These are phyloP conservation scores for Gomphus bonarii DNA, from an alignment of 1,284 basidiomycete genomes.

Conservation along the genomic window DNA sequence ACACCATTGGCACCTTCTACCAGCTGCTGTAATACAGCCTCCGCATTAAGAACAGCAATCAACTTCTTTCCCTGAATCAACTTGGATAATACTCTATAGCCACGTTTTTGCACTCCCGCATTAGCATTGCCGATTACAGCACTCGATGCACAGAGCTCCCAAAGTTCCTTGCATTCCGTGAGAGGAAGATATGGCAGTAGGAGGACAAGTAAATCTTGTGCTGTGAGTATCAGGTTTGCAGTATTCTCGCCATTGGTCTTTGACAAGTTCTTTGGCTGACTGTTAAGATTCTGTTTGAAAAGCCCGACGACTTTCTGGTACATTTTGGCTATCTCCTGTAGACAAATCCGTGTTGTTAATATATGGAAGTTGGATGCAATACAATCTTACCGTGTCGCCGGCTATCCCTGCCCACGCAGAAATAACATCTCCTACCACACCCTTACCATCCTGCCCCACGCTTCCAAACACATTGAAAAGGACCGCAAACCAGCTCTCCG, in stretches of 20 bases:
- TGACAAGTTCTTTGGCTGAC: constrained; percentile 22
- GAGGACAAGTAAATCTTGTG: constrained; percentile 84
- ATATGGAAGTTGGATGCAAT: background rate
- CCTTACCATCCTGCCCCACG: constrained; percentile 66
- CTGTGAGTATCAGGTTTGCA: constrained; percentile 59
- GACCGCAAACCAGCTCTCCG: constrained; percentile 89
- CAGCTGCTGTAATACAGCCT: constrained; percentile 51
- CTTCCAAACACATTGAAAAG: constrained; percentile 96
- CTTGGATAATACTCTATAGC: constrained; percentile 81
- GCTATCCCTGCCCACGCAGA: constrained; percentile 81
- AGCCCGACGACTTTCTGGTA: constrained; percentile 74
- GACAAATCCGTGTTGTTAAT: constrained; percentile 2
- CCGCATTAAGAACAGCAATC: constrained; percentile 32
- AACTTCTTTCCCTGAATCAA: constrained; percentile 57
- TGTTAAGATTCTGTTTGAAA: constrained; percentile 61
- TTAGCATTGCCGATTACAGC: constrained; percentile 65
- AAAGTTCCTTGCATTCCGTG: constrained; percentile 50
- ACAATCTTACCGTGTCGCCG: constrained; percentile 43
- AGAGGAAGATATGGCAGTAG: constrained; percentile 71
- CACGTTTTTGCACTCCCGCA: constrained; percentile 91
- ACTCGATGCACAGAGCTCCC: constrained; percentile 48
- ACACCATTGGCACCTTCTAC: constrained; percentile 58
- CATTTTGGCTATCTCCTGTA: constrained; percentile 67
- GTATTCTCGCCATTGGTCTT: constrained; percentile 28
- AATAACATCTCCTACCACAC: constrained; percentile 84